Conservation (phyloP, 1,139 yeast species). For the Yamadazyma taylorii region DNA sequence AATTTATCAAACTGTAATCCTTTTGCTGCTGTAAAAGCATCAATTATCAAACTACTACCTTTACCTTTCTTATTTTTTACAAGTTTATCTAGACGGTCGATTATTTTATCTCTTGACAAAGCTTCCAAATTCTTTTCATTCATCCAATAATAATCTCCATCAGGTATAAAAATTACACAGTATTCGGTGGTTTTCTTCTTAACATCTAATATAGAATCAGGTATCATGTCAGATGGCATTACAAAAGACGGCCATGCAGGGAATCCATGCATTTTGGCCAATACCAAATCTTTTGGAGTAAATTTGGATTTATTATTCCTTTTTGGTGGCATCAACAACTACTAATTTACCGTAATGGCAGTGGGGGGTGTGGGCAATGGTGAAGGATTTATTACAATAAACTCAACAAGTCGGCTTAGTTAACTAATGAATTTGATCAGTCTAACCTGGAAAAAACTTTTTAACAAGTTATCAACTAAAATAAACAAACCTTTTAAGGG, state of each 20-base stretch:
- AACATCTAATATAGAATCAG: slow-evolving; percentile 36
- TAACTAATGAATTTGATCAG: no score
- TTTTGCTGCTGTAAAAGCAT: slow-evolving; percentile 42
- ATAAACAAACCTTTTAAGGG: no score
- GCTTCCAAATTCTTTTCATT: slow-evolving; percentile 38
- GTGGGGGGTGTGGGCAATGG: no score
- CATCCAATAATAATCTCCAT: slow-evolving; percentile 51
- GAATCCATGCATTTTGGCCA: slow-evolving; percentile 50
- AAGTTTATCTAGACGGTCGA: slow-evolving; percentile 28
- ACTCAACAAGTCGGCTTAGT: no score
- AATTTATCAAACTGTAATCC: slow-evolving; percentile 40
- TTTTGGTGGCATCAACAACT: slow-evolving; percentile 27
- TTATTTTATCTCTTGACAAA: slow-evolving; percentile 30
- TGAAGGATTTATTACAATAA: no score
- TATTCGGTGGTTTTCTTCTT: slow-evolving; percentile 40
- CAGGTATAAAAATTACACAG: slow-evolving; percentile 51
- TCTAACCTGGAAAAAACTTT: no score
- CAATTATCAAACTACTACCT: slow-evolving; percentile 34
- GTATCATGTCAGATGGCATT: slow-evolving; percentile 42
- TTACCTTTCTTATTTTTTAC: slow-evolving; percentile 27
- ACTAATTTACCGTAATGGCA: no score
- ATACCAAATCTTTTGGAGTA: slow-evolving; percentile 38
- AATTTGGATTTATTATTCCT: slow-evolving; percentile 20
- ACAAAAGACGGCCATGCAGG: slow-evolving; percentile 53
- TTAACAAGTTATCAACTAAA: no score